Conservation (phyloP, 306 rosid species). For the Quercus alba region DNA sequence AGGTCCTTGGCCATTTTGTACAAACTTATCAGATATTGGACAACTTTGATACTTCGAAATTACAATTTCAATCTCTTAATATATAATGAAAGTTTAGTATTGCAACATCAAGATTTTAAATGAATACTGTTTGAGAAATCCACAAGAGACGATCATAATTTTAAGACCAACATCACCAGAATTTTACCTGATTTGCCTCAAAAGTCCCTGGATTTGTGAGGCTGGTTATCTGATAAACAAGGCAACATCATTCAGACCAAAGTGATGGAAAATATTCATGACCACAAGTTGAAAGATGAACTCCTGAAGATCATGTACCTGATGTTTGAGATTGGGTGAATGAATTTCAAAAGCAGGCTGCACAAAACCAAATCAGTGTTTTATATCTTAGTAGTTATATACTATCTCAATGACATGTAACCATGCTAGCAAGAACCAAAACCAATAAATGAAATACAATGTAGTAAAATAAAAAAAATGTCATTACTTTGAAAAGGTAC, state of each 20-base stretch:
- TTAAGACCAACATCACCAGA: background rate
- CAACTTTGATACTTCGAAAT: background rate
- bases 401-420: slow-evolving; percentile 9
- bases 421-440: background rate
- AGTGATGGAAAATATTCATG: background rate
- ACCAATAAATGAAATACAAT: no score
- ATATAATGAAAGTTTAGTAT: slow-evolving; percentile 2
- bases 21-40: background rate
- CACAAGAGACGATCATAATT: slow-evolving; percentile 1
- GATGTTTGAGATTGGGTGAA: slow-evolving; percentile 55
- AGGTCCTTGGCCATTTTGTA: background rate
- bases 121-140: slow-evolving; percentile 8
- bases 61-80: background rate
- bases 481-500: slow-evolving; percentile 7
- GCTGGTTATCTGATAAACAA: slow-evolving; percentile 58
- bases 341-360: slow-evolving; percentile 82
- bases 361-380: slow-evolving; percentile 22
- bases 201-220: slow-evolving; percentile 81
- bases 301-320: slow-evolving; percentile 52
- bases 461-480: background rate
- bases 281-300: slow-evolving; percentile 16
- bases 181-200: slow-evolving; percentile 88
- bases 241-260: slow-evolving; percentile 14
- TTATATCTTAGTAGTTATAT: background rate
- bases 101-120: background rate